Conservation (phyloP, 2,329 filamentous ascomycete species). For the Coniella lustricola region DNA sequence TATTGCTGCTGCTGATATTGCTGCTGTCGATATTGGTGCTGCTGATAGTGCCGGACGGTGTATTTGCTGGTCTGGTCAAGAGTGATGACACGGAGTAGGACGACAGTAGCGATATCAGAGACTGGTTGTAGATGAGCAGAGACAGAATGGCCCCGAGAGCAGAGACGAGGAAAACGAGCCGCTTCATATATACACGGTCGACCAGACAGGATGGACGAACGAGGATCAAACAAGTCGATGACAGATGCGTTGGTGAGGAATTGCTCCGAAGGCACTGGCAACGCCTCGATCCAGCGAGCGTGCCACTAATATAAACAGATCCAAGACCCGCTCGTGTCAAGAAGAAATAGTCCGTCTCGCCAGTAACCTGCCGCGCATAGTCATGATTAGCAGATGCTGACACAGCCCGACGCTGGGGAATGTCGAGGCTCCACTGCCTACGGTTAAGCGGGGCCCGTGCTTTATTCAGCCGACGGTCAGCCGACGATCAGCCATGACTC, state of each 20-base stretch:
- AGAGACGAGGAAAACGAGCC: slow-evolving; percentile 20
- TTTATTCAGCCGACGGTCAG: neutral
- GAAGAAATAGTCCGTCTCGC: neutral
- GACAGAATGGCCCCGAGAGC: slow-evolving; percentile 24
- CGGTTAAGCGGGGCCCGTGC: too few relatives aligned
- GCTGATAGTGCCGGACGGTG: too few relatives aligned
- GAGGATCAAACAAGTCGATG: neutral
- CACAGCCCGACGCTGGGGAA: neutral
- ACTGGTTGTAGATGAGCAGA: slow-evolving; percentile 23
- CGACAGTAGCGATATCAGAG: slow-evolving; percentile 16
- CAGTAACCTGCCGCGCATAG: neutral
- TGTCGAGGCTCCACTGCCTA: neutral
- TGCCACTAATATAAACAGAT: neutral
- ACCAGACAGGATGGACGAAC: neutral
- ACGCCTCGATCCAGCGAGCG: neutral
- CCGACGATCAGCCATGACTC: too few relatives aligned
- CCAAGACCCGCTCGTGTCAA: neutral
- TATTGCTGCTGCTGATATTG: too few relatives aligned
- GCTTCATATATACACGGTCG: slow-evolving; percentile 28
- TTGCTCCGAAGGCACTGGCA: neutral
- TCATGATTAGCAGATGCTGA: slow-evolving; percentile 17
- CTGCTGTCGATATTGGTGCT: neutral
- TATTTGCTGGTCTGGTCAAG: neutral
- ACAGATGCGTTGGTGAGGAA: slow-evolving; percentile 18
- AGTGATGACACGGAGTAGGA: slow-evolving; percentile 1